Evolutionary conservation across 2,329 filamentous ascomycete genomes (phyloP).

Genomic region (Zymoseptoria crescenta): DNA sequence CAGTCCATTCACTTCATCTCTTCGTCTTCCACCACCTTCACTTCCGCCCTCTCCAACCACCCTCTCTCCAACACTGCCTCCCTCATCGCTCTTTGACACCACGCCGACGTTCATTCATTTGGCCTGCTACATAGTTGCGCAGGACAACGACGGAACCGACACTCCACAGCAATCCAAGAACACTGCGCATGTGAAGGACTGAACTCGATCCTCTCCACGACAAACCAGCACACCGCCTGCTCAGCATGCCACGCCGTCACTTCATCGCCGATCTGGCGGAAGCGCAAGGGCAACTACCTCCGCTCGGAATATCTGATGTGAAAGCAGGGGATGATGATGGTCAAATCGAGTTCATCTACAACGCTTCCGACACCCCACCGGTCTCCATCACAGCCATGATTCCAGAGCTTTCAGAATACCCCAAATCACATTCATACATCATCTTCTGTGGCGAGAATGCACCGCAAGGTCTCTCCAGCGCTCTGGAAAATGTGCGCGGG

Average conservation of each 20-base stretch:
- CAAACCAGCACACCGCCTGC: neutral
- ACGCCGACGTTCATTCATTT: neutral
- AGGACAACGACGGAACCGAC: neutral
- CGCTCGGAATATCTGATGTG: slow-evolving; percentile 48
- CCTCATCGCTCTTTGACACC: neutral
- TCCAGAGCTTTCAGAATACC: slow-evolving; percentile 54
- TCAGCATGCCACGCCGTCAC: slow-evolving; percentile 56
- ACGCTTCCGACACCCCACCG: slow-evolving; percentile 14
- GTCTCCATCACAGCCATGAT: slow-evolving; percentile 33
- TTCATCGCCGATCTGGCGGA: slow-evolving; percentile 54
- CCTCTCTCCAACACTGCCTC: neutral
- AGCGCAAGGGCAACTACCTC: slow-evolving; percentile 31
- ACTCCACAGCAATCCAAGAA: neutral
- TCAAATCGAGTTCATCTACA: slow-evolving; percentile 57
- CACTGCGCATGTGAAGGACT: too few species aligned
- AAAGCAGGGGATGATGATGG: slow-evolving; percentile 61
- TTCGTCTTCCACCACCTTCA: neutral
- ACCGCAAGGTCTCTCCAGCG: slow-evolving; percentile 34
- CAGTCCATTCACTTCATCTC: neutral
- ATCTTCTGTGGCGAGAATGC: slow-evolving; percentile 46
- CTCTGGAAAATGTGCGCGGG: slow-evolving; percentile 41
- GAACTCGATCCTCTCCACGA: neutral
- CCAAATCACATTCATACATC: slow-evolving; percentile 49
- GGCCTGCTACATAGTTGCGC: neutral
- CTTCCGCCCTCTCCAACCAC: neutral